These are phyloP conservation scores for Alternaria arborescens DNA, from an alignment of 2,329 filamentous ascomycete genomes.

Conservation along the genomic window DNA sequence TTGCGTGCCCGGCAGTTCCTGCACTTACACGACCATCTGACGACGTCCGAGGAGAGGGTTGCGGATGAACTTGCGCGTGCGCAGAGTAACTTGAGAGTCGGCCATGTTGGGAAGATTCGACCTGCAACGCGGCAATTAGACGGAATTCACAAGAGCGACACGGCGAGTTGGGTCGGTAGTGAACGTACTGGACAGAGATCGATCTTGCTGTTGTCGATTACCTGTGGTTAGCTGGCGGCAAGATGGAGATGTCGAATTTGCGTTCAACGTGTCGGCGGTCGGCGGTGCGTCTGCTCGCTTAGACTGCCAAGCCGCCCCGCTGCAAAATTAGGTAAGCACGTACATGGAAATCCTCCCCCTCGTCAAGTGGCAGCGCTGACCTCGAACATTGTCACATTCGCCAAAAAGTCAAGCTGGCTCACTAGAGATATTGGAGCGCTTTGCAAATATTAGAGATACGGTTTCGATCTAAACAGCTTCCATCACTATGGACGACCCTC, in stretches of 20 bases:
- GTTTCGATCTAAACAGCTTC: neutral
- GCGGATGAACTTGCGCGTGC: constrained; percentile 99
- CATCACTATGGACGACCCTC: constrained; percentile 24
- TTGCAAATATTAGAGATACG: neutral
- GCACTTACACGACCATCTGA: constrained; percentile 96
- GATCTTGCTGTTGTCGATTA: constrained; percentile 46
- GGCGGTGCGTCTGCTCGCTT: constrained; percentile 22
- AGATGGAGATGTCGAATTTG: constrained; percentile 42
- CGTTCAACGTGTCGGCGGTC: constrained; percentile 25
- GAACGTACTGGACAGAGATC: constrained; percentile 46
- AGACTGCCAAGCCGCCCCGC: constrained; percentile 25
- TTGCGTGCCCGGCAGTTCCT: constrained; percentile 25
- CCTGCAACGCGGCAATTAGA: constrained; percentile 36
- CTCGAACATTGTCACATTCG: neutral
- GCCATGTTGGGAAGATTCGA: constrained; percentile 74
- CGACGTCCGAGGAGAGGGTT: constrained; percentile 98
- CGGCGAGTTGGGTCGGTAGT: constrained; percentile 14
- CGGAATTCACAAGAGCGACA: constrained; percentile 9
- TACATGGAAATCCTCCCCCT: constrained; percentile 9
- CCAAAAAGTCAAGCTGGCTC: neutral
- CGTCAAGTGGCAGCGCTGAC: neutral
- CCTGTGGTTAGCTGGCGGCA: constrained; percentile 44
- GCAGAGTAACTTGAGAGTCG: constrained; percentile 69
- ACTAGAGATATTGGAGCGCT: neutral
- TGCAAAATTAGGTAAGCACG: constrained; percentile 34